A percentile compares a stretch with the other conserved stretches of the same genome.
Conservation (phyloP, 2,329 filamentous ascomycete species). For the Phymatotrichopsis omnivora region DNA sequence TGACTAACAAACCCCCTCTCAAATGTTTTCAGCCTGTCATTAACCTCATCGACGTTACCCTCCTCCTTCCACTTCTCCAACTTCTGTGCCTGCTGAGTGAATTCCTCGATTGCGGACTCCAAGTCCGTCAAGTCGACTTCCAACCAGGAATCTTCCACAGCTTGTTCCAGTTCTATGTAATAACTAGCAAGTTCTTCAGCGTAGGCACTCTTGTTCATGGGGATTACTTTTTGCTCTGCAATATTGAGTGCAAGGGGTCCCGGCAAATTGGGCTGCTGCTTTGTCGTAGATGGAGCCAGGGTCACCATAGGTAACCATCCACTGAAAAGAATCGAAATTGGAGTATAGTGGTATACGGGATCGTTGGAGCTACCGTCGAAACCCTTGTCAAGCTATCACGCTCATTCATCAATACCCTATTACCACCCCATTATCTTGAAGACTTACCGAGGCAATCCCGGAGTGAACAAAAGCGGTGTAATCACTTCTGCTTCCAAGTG, state of each 20-base stretch:
- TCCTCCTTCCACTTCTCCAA: too few species aligned
- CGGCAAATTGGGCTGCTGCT: conserved; percentile 56
- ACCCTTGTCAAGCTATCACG: conserved; percentile 47
- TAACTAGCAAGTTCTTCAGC: conserved; percentile 40
- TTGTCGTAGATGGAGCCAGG: conserved; percentile 55
- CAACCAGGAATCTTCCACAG: conserved; percentile 33
- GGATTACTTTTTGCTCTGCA: conserved; percentile 51
- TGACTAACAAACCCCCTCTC: conserved; percentile 43
- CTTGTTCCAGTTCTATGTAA: conserved; percentile 36
- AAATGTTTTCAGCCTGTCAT: conserved; percentile 42
- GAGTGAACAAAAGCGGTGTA: conserved; percentile 67
- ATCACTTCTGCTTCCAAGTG: conserved; percentile 59
- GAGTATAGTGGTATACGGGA: conserved; percentile 64
- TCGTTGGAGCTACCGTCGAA: conserved; percentile 42
- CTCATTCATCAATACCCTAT: too few species aligned
- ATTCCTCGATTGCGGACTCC: too few species aligned
- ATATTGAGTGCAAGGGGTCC: conserved; percentile 52
- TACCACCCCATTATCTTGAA: too few species aligned
- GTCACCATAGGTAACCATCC: conserved; percentile 75
- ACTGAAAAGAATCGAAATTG: conserved; percentile 75
- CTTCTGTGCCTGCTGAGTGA: too few species aligned
- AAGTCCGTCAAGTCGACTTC: too few species aligned
- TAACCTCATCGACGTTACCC: too few species aligned
- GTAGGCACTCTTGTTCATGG: conserved; percentile 51
- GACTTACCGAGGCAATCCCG: conserved; percentile 47